Evolutionary conservation across 1,284 basidiomycete genomes (phyloP).

Genomic region (Rhodotorula glutinis): DNA sequence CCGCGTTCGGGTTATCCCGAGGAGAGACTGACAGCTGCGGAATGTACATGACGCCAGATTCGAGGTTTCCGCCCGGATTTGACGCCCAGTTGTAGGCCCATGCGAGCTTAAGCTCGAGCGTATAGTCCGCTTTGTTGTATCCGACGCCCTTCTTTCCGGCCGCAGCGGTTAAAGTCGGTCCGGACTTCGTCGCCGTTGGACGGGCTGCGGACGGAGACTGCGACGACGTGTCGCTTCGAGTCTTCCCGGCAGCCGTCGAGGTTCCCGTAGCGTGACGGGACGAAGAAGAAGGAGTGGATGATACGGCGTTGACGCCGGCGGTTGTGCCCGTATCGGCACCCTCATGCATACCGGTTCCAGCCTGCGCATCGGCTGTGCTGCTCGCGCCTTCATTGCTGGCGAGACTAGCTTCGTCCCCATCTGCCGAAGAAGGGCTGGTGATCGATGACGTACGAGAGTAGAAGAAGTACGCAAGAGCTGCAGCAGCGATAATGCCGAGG

Average conservation of each 20-base stretch:
- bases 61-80: not conserved
- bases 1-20: no score
- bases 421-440: no score
- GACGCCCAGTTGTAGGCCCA: slow-evolving; percentile 33
- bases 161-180: not conserved
- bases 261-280: no score
- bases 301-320: no score
- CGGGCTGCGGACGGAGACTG: not conserved
- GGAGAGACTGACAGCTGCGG: slow-evolving; percentile 26
- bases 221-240: no score
- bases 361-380: no score
- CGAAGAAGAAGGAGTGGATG: no score
- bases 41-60: slow-evolving; percentile 20
- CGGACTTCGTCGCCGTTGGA: not conserved
- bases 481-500: not conserved
- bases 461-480: not conserved
- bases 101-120: slow-evolving; percentile 9
- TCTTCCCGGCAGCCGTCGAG: no score
- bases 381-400: no score
- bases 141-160: slow-evolving; percentile 28
- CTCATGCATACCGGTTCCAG: no score
- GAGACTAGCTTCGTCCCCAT: no score
- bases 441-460: not conserved
- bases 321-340: no score
- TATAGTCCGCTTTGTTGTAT: slow-evolving; percentile 18